Evolutionary conservation across 2,329 filamentous ascomycete genomes (phyloP), one percentile per base, ranked within the genome.

Genomic region (Cladosporium sp.): DNA sequence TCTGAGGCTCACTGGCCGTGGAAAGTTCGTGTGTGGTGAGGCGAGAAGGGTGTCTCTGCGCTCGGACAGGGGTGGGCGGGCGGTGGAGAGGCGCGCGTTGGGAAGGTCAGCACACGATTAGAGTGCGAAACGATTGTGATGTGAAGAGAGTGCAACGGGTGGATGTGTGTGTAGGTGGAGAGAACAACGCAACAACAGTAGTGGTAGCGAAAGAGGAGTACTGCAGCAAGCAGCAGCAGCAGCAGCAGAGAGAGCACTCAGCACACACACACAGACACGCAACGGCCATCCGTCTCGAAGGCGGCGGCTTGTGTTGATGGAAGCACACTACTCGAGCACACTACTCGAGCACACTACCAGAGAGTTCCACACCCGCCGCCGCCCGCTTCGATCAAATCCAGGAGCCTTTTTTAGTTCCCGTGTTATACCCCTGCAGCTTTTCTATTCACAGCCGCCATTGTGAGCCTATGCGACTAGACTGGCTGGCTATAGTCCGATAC

Each of bases 31-130:
- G 28, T 28, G 48, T 25, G 58, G 13, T 49, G 51, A 36, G 49
- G 48, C 51, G 30, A 57, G 54, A 18, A n/a, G n/a, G n/a, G 2
- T 54, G 51, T 54, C 51, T 54, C 51, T 32, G 18, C 51, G 51
- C 51, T 30, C 26, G 25, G 51, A 54, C 51, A 25, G 32, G 26
- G 56, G 56, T 46, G 23, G 39, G 56, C 56, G 56, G 56, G 18
- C 21, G 34, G 32, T 57, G 46, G 60, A 30, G n/a, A 51, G 60
- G 49, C 60, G 34, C 60, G 51, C 51, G 36, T 36, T 56, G 36
- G 43, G 30, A 59, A 61, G 53, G 64, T 58, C 67, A 66, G 69
- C 63, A 69, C 32, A 69, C 32, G 32, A 39, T 32, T 7, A 39
- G 7, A 28, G 56, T 58, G 36, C n/a, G 14, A 58, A 58, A 58